Evolutionary conservation across 371 early-diverging fungal genomes (phyloP), one percentile per base, ranked within the genome.

Genomic region (Circinella umbellata): DNA sequence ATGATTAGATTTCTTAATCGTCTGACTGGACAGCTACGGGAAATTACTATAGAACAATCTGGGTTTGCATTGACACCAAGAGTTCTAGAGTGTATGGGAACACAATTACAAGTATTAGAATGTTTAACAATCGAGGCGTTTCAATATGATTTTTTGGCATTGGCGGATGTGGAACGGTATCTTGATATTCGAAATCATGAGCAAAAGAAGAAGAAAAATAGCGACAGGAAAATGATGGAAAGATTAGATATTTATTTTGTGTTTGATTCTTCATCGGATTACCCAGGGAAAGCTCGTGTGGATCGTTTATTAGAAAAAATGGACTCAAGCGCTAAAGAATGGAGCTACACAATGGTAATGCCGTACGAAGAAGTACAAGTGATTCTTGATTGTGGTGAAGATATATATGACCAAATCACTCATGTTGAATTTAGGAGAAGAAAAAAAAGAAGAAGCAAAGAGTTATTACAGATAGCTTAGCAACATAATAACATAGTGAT

Each of bases 81-180:
- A 51, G 51, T 51, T 4, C 3, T 51, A 51, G 5, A 14, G 8
- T 8, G 8, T 15, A 51, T 51, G 8, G 51, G 14, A 8, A n/a
- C 14, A 13, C 8, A 8, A n/a, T 51, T 51, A 15, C 5, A 5
- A 17, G 8, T 13, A 0, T n/a, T 51, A 15, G 51, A 51, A 51
- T 5, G 7, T 5, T 51, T 51, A 15, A 17, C 51, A 4, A 51
- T 51, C 5, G 51, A 51, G 15, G 51, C 51, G 4, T 51, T 51
- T n/a, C 51, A 51, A n/a, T 51, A 14, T 51, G 51, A 51, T 51
- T 51, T 51, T 51, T 51, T 51, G 51, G 51, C 51, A 8, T 51
- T 51, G 51, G 51, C 51, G 14, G 51, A 51, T 51, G 51, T 51
- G 51, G 51, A 51, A n/a, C 8, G 15, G 15, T 51, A 4, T 51